Conservation (phyloP, 352 stramenopile species). For the Phytophthora rubi region DNA sequence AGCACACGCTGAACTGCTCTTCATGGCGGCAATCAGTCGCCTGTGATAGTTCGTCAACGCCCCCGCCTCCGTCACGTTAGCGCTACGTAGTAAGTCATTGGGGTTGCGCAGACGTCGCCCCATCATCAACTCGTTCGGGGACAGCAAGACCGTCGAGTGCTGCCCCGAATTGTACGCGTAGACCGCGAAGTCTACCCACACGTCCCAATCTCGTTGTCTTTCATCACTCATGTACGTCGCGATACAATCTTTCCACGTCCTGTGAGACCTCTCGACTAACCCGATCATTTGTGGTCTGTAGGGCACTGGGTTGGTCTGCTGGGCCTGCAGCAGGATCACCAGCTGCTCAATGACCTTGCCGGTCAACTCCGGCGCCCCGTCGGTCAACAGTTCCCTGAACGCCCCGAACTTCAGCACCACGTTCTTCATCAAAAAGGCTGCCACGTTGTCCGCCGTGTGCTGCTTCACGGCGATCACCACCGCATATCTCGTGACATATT, state of each 20-base stretch:
- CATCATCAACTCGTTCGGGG: slow-evolving; percentile 1
- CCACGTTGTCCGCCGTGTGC: background rate
- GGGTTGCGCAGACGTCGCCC: background rate
- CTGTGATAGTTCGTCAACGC: too few species aligned
- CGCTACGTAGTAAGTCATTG: background rate
- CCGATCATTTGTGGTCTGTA: background rate
- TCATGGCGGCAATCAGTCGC: too few species aligned
- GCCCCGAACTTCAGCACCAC: background rate
- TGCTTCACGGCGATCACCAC: background rate
- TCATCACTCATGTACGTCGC: background rate
- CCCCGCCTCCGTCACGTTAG: too few species aligned
- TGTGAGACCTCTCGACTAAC: background rate
- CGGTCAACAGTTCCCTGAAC: background rate
- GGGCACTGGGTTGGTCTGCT: background rate
- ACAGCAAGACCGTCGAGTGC: background rate
- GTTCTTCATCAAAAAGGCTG: background rate
- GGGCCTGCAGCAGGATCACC: background rate
- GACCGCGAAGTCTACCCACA: background rate
- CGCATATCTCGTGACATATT: background rate
- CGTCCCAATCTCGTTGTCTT: background rate
- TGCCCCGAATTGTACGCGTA: background rate
- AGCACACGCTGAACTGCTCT: too few species aligned
- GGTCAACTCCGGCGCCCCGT: background rate
- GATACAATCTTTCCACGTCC: background rate
- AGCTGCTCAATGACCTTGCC: background rate